Evolutionary conservation across 345 rosid species (phyloP).

Genomic region (Mangifera indica): DNA sequence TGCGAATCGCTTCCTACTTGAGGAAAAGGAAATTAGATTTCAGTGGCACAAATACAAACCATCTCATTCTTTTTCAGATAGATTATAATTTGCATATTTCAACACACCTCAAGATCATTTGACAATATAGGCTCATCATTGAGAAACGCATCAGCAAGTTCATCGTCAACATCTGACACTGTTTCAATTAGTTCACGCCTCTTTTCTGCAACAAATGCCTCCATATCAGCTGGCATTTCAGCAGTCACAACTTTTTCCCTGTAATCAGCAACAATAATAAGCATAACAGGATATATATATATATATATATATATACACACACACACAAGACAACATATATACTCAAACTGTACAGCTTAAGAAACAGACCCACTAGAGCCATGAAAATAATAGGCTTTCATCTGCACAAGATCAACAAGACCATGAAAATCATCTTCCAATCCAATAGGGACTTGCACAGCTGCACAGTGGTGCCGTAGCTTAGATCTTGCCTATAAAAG

Average conservation of each 20-base stretch:
- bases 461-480: slow-evolving; percentile 94
- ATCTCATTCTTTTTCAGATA: not conserved
- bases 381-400: slow-evolving; percentile 68
- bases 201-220: slow-evolving; percentile 70
- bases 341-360: slow-evolving; percentile 12
- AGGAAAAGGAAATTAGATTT: slow-evolving; percentile 16
- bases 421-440: slow-evolving; percentile 88
- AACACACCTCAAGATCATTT: slow-evolving; percentile 75
- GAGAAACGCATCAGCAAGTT: slow-evolving; percentile 85
- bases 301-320: too few relatives aligned
- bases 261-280: slow-evolving; percentile 29
- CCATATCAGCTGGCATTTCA: slow-evolving; percentile 83
- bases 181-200: slow-evolving; percentile 79
- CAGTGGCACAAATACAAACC: not conserved
- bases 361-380: slow-evolving; percentile 86
- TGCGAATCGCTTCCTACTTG: slow-evolving; percentile 83
- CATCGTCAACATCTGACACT: slow-evolving; percentile 96
- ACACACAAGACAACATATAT: not conserved
- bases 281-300: not conserved
- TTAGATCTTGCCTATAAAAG: slow-evolving; percentile 76
- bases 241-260: slow-evolving; percentile 76
- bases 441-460: slow-evolving; percentile 96
- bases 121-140: slow-evolving; percentile 81
- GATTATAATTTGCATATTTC: not conserved
- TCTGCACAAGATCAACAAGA: slow-evolving; percentile 77